phyloP scores from a whole-genome alignment of 805 yeast species.

The Ogataea salicorniae region DNA sequence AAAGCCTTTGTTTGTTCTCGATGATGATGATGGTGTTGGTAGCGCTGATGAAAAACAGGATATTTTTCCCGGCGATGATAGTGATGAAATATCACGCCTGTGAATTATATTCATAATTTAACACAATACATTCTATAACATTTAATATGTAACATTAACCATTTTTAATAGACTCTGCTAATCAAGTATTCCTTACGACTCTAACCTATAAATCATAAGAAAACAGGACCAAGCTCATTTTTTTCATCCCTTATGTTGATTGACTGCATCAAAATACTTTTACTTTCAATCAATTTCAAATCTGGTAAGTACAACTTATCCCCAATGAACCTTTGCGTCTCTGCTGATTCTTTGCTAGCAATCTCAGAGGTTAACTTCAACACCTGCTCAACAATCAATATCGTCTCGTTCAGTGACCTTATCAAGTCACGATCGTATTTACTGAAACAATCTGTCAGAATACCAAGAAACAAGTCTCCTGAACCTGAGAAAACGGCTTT shows the following conservation, averaged over 20 bases:
- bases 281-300: constrained; percentile 40
- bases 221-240: too few relatives aligned
- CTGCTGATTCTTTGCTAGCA: constrained; percentile 1
- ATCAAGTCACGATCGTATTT: constrained; percentile 25
- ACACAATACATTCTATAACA: not conserved
- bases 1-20: not conserved
- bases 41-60: not conserved
- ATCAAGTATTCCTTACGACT: too few relatives aligned
- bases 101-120: not conserved
- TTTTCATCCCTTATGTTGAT: too few relatives aligned
- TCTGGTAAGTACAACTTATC: constrained; percentile 35
- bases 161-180: too few relatives aligned
- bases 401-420: constrained; percentile 35
- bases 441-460: constrained; percentile 47
- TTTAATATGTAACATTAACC: not conserved
- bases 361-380: constrained; percentile 35
- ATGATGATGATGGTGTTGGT: not conserved
- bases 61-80: not conserved
- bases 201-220: too few relatives aligned
- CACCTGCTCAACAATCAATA: constrained; percentile 38
- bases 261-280: constrained; percentile 16
- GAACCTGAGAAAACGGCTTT: constrained; percentile 66
- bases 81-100: not conserved
- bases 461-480: constrained; percentile 67
- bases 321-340: constrained; percentile 4